phyloP scores from a whole-genome alignment of 352 stramenopile genomes.

The Pelagophyceae sp. region DNA sequence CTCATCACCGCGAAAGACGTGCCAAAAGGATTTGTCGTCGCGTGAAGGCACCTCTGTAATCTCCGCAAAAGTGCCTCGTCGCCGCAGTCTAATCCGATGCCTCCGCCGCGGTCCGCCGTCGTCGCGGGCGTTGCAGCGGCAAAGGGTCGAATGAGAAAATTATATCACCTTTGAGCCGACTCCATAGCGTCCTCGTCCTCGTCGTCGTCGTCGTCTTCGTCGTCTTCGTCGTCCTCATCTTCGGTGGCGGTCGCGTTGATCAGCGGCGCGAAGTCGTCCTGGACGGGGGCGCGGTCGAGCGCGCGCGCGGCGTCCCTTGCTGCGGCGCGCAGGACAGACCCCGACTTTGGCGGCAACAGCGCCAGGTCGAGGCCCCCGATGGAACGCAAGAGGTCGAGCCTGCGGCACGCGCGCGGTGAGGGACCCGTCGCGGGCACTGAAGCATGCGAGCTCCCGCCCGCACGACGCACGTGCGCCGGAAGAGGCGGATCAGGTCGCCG shows the following conservation, averaged over 20 bases:
- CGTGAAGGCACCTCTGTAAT: too few relatives aligned
- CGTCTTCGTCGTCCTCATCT: background rate
- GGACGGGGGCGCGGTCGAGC: conserved; percentile 13
- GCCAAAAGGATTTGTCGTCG: conserved; percentile 19
- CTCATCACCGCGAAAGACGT: conserved; percentile 5
- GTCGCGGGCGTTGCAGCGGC: too few relatives aligned
- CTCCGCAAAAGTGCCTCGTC: too few relatives aligned
- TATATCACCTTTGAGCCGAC: too few relatives aligned
- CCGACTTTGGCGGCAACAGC: background rate
- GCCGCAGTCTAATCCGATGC: too few relatives aligned
- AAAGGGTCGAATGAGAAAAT: too few relatives aligned
- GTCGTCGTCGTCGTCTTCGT: conserved; percentile 6
- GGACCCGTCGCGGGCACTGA: too few relatives aligned
- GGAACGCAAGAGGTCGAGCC: conserved; percentile 10
- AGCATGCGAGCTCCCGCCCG: too few relatives aligned
- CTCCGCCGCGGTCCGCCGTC: too few relatives aligned
- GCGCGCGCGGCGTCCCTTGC: background rate
- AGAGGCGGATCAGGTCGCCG: conserved; percentile 23
- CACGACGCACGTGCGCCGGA: conserved; percentile 22
- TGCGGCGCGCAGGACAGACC: background rate
- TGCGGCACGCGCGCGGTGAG: too few relatives aligned
- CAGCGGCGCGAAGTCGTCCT: background rate
- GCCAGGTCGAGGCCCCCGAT: background rate
- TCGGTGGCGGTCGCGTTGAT: background rate
- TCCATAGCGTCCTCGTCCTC: background rate